Base-by-base conservation (phyloP, 108 stramenopile species). In the Cyclotella sp. region DNA sequence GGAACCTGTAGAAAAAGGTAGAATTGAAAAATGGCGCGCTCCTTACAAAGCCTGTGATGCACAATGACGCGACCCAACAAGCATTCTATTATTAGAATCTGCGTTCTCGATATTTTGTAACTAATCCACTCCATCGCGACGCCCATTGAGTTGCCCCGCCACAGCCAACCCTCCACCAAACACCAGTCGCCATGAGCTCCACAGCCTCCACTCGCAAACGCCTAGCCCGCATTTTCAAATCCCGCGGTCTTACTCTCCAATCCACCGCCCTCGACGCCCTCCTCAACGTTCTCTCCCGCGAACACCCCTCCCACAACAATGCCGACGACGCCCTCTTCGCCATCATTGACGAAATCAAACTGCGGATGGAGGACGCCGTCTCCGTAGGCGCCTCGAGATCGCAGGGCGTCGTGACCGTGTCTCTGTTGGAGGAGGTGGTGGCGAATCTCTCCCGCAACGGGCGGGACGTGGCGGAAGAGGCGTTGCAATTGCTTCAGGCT, bases 201-300 rank as follows among this genome's bases (percentile, higher is more conserved):
- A 42, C 49, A 34, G 29, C 67, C 14, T 6, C 77, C 3, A 54
- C 70, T 30, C 83, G 83, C 21, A 84, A 81, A 61, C 79, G 81
- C 7, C 54, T 84, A 47, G 57, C 83, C 41, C 82, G 86, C 62
- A 73, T 82, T 72, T 83, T 87, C 73, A 83, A 85, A 63, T 81
- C 81, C 75, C 84, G 84, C 21, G 87, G 87, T 49, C 78, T 87
- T 5, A 45, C 82, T 46, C 45, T 87, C 39, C 87, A 85, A 62
- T 72, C 82, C 49, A 53, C 77, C 22, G 87, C 87, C 28, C 73
- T 83, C 47, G 82, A 85, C 30, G 84, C 84, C 9, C 72, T 87
- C 43, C 65, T 79, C 19, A 79, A 79, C 59, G 86, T 86, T 21
- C 79, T 86, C 14, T 30, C 29, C 6, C 77, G 86, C 24, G 86